Conservation (phyloP, 805 yeast species). For the Ogataea pini region DNA sequence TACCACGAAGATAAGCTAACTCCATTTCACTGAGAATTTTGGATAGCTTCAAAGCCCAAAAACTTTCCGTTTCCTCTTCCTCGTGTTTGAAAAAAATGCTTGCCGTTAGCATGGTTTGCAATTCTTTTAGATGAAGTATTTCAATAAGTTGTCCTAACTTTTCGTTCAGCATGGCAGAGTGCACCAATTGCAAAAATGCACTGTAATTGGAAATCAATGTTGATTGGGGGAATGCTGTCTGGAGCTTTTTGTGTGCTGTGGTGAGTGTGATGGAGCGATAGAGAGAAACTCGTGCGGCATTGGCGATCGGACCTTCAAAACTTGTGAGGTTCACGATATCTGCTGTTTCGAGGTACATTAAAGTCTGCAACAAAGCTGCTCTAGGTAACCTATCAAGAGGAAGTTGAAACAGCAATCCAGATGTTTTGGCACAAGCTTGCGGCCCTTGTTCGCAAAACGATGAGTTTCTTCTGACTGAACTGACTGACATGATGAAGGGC, state of each 20-base stretch:
- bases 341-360: neutral
- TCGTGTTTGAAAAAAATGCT: neutral
- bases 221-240: neutral
- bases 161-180: conserved; percentile 19
- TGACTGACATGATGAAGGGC: conserved; percentile 2
- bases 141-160: conserved; percentile 14
- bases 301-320: neutral
- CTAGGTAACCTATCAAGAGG: conserved; percentile 3
- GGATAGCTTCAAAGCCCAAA: conserved; percentile 3
- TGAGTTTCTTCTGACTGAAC: conserved; percentile 7
- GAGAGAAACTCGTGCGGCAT: conserved; percentile 2
- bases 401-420: neutral
- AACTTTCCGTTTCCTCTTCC: neutral
- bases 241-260: conserved; percentile 1
- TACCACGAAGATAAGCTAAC: neutral
- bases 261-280: conserved; percentile 17
- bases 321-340: conserved; percentile 9
- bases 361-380: neutral
- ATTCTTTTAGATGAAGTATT: conserved; percentile 21
- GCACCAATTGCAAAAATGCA: conserved; percentile 20
- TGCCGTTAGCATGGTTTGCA: conserved; percentile 8
- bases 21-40: conserved; percentile 16
- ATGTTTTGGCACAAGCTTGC: neutral
- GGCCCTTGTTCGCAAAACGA: conserved; percentile 1
- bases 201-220: conserved; percentile 13